These are phyloP conservation scores for Chaetomium sp. DNA, from an alignment of 2,329 filamentous ascomycete genomes.

Conservation along the genomic window DNA sequence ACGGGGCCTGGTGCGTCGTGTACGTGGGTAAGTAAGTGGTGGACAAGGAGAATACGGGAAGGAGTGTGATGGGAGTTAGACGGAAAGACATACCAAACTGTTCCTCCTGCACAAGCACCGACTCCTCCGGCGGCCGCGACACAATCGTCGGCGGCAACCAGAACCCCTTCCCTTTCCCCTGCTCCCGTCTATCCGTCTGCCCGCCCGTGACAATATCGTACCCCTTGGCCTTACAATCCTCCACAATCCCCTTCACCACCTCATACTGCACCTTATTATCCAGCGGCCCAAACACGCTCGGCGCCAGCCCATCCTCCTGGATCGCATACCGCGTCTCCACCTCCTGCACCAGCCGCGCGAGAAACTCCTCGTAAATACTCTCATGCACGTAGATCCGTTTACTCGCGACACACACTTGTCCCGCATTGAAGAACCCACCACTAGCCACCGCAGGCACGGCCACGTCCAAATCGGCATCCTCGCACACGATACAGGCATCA, in stretches of 20 bases:
- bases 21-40: background rate
- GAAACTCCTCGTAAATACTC: conserved; percentile 50
- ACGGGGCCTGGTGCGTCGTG: conserved; percentile 45
- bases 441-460: conserved; percentile 39
- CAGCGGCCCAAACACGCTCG: conserved; percentile 48
- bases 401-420: conserved; percentile 49
- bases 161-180: conserved; percentile 36
- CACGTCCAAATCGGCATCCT: conserved; percentile 44
- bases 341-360: conserved; percentile 35
- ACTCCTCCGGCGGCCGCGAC: conserved; percentile 48
- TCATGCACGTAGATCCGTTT: conserved; percentile 59
- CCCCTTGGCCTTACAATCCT: conserved; percentile 47
- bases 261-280: conserved; percentile 62
- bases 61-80: background rate
- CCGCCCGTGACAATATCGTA: conserved; percentile 47
- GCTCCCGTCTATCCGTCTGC: conserved; percentile 23
- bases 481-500: conserved; percentile 47
- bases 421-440: conserved; percentile 46
- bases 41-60: background rate
- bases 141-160: conserved; percentile 55
- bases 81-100: conserved; percentile 47
- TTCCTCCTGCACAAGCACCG: conserved; percentile 51
- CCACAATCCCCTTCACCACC: conserved; percentile 49
- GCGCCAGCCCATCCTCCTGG: conserved; percentile 25
- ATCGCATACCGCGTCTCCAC: conserved; percentile 39